These are phyloP conservation scores for Fragaria ananassa DNA, from an alignment of 306 rosid species.

Conservation along the genomic window DNA sequence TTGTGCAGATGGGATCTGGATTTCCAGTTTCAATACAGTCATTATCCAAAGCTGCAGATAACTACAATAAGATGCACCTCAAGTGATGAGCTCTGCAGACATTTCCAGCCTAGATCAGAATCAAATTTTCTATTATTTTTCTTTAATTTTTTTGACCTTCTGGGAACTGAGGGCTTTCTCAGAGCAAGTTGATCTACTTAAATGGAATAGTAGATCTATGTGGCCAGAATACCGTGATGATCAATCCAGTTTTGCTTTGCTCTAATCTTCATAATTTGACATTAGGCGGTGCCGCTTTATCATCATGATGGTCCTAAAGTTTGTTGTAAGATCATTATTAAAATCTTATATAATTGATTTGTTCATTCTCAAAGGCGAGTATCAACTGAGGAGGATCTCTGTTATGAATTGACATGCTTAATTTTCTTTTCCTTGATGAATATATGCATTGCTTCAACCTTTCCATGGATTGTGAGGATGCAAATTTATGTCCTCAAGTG, in stretches of 20 bases:
- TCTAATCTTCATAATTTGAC: too few relatives aligned
- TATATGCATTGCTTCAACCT: too few relatives aligned
- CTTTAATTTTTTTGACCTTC: neutral
- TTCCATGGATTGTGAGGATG: too few relatives aligned
- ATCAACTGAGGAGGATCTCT: too few relatives aligned
- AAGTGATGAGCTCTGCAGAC: slow-evolving; percentile 27
- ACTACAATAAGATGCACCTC: slow-evolving; percentile 62
- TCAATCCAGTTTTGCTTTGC: neutral
- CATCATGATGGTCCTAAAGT: too few relatives aligned
- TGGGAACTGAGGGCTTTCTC: neutral
- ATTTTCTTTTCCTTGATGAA: too few relatives aligned
- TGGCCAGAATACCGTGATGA: neutral
- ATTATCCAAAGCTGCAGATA: slow-evolving; percentile 85
- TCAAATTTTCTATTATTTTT: neutral
- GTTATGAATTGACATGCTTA: too few relatives aligned
- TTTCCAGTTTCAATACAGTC: slow-evolving; percentile 83
- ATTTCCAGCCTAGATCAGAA: slow-evolving; percentile 7
- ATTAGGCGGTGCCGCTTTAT: too few relatives aligned
- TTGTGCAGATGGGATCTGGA: slow-evolving; percentile 88
- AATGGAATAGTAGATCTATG: neutral
- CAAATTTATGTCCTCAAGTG: too few relatives aligned
- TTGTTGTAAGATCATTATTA: too few relatives aligned
- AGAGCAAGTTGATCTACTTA: neutral
- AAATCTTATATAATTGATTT: too few relatives aligned
- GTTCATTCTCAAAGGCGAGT: too few relatives aligned